These are phyloP conservation scores for Kazachstania kunashirensis DNA, from an alignment of 805 yeast genomes.

Conservation along the genomic window DNA sequence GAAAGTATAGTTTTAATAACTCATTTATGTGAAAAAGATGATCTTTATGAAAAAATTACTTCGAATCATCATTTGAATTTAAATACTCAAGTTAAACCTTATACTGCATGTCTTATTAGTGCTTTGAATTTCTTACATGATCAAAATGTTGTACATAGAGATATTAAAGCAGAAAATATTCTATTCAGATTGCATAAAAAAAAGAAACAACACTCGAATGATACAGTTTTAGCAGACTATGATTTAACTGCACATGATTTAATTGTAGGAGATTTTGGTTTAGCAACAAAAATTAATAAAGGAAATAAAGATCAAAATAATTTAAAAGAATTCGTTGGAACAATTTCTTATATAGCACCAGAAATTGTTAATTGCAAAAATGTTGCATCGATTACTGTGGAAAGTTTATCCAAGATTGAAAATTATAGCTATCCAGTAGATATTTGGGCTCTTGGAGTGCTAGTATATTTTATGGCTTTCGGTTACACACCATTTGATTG, in stretches of 20 bases:
- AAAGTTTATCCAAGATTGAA: constrained; percentile 10
- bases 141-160: constrained; percentile 58
- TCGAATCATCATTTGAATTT: constrained; percentile 35
- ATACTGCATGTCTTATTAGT: constrained; percentile 41
- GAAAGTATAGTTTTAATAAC: constrained; percentile 49
- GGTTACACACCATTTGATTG: constrained; percentile 76
- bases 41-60: constrained; percentile 51
- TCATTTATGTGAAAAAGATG: constrained; percentile 60
- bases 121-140: constrained; percentile 51
- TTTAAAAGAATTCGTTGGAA: constrained; percentile 48
- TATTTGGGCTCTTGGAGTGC: constrained; percentile 70
- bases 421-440: constrained; percentile 55
- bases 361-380: constrained; percentile 42
- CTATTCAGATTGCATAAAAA: constrained; percentile 33
- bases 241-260: constrained; percentile 28
- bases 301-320: constrained; percentile 14
- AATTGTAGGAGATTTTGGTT: constrained; percentile 42
- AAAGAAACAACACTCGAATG: neutral
- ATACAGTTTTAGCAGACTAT: constrained; percentile 22
- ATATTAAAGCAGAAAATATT: constrained; percentile 63
- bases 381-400: constrained; percentile 12
- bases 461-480: constrained; percentile 57
- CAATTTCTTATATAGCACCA: constrained; percentile 70
- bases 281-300: constrained; percentile 42
- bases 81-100: constrained; percentile 40